phyloP scores from a whole-genome alignment of 139 green algal species.

The Trebouxia sp. region DNA sequence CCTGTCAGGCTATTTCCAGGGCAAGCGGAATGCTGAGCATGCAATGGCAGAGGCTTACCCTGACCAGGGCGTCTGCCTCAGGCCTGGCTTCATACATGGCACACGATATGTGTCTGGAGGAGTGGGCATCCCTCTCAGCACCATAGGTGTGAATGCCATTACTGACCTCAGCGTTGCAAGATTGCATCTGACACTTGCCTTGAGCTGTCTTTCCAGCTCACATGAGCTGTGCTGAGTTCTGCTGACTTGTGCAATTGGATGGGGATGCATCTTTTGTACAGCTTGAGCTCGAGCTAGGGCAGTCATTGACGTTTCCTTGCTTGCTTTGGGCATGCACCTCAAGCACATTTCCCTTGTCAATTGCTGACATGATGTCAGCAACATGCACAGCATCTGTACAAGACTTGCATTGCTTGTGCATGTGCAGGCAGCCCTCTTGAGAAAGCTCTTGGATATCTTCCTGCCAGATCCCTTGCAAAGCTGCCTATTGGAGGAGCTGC shows the following conservation, averaged over 20 bases:
- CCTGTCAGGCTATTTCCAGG: conserved; percentile 74
- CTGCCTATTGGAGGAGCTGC: conserved; percentile 70
- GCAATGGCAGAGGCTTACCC: conserved; percentile 64
- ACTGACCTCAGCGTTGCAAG: too few species aligned
- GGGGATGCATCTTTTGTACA: too few species aligned
- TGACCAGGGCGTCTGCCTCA: conserved; percentile 64
- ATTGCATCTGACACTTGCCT: too few species aligned
- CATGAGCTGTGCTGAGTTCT: neutral
- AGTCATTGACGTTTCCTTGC: too few species aligned
- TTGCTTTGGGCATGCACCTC: too few species aligned
- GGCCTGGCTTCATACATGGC: conserved; percentile 85
- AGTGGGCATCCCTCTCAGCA: conserved; percentile 62
- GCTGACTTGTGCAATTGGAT: neutral
- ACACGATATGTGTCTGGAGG: conserved; percentile 54
- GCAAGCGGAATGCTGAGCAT: conserved; percentile 79
- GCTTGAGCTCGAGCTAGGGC: too few species aligned
- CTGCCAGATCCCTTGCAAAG: conserved; percentile 54
- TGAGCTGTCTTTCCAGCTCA: neutral
- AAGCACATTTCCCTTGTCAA: too few species aligned
- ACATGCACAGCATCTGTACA: neutral
- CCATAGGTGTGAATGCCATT: conserved; percentile 48
- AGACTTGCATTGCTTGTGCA: neutral
- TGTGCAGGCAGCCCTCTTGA: conserved; percentile 55
- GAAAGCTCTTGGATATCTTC: conserved; percentile 52
- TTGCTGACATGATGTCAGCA: too few species aligned